Evolutionary conservation across 1,284 basidiomycete genomes (phyloP).

Genomic region (Leucoagaricus sp.): DNA sequence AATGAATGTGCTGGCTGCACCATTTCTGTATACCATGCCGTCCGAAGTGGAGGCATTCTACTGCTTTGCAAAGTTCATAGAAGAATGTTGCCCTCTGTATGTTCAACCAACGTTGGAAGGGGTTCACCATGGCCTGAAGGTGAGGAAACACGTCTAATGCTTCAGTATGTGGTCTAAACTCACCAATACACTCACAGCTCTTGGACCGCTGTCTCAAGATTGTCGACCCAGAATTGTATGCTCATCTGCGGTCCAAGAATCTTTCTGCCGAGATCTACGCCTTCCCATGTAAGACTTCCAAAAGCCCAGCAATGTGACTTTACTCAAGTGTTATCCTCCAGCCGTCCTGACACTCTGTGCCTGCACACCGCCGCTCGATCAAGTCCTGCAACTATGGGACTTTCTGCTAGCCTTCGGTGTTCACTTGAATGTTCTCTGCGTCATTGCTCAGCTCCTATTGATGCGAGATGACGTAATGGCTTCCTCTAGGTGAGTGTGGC

Average conservation of each 20-base stretch:
- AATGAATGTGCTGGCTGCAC: constrained; percentile 98
- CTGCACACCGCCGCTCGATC: constrained; percentile 93
- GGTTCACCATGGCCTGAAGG: constrained; percentile 92
- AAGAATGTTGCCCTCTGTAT: constrained; percentile 90
- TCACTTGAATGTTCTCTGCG: constrained; percentile 94
- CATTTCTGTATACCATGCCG: constrained; percentile 95
- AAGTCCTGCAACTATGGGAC: constrained; percentile 96
- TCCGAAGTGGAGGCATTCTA: constrained; percentile 96
- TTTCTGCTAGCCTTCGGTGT: constrained; percentile 96
- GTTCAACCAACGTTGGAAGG: constrained; percentile 95
- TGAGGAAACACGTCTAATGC: constrained; percentile 36
- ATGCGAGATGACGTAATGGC: constrained; percentile 89
- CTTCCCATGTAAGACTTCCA: constrained; percentile 79
- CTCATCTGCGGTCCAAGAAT: constrained; percentile 84
- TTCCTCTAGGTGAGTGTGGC: constrained; percentile 67
- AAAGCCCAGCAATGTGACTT: neutral
- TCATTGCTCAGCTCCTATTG: constrained; percentile 91
- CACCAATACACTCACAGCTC: constrained; percentile 54
- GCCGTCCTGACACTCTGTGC: constrained; percentile 95
- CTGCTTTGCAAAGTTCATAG: constrained; percentile 94
- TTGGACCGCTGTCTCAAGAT: constrained; percentile 90
- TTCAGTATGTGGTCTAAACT: neutral
- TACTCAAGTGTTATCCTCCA: constrained; percentile 29
- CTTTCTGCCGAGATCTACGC: constrained; percentile 98
- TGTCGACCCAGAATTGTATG: constrained; percentile 85